Base-by-base conservation (phyloP, 2,329 filamentous ascomycete species). In the Colletotrichum sublineola region DNA sequence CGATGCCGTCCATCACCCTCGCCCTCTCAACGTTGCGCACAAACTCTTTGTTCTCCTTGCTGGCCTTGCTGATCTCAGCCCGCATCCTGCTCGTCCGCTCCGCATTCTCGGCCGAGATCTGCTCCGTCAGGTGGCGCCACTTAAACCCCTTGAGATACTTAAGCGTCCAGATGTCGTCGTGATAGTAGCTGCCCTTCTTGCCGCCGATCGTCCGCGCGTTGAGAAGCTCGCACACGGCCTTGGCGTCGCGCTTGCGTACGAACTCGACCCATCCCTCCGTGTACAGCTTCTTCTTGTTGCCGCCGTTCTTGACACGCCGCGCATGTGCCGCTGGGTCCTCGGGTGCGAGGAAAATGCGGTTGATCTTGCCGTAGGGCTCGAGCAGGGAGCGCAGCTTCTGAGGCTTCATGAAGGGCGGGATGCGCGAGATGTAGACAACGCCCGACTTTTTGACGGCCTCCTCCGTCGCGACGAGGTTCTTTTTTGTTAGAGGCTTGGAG, bases 201-300 rank as follows among this genome's bases (percentile, higher is more conserved):
- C 94, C 94, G 63, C 94, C 94, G 71, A 96, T 93, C 15, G 88
- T 93, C 74, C 89, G 89, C 53, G 92, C 92, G 79, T 97, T 97
- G 62, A 97, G 85, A 36, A 93, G 86, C 75, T 94, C 92, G 62
- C 91, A 93, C 0, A 90, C 92, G n/a, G 89, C 85, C 80, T 95
- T 94, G 46, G 94, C 94, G 74, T 95, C 91, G 74, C 87, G 87
- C 81, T 96, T 96, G 74, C 88, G 86, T 46, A 90, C 81, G 77
- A 96, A 97, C 80, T 97, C 94, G 38, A 96, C 90, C 94, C 94
- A 97, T 57, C 94, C 94, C 81, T 97, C 94, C 4, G 90, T 92
- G 82, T 91, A 96, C n/a, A 89, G 89, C 72, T 91, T 89, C 82
- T 95, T 94, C 84, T 95, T 95, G 84, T 96, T 96, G 71, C 94